Evolutionary conservation across 1,284 basidiomycete species (phyloP).

Genomic region (Earliella scabrosa): DNA sequence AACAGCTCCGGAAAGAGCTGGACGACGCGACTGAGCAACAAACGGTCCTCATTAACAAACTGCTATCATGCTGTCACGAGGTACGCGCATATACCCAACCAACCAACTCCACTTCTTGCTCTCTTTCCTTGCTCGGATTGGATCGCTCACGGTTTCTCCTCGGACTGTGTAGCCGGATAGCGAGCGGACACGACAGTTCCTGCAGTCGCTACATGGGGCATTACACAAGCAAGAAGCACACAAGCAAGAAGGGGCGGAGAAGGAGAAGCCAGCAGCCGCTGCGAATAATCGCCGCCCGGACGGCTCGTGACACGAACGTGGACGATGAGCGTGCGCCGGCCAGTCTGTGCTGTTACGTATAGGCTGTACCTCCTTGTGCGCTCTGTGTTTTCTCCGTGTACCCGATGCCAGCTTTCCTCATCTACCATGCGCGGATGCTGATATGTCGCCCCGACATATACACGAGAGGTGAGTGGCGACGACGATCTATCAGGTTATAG

Average conservation of each 20-base stretch:
- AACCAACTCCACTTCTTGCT: not conserved
- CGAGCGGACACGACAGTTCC: constrained; percentile 77
- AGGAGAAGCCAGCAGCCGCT: constrained; percentile 21
- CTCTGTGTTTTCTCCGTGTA: constrained; percentile 13
- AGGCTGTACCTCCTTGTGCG: constrained; percentile 14
- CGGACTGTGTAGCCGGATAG: constrained; percentile 77
- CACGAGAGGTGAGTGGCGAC: too few relatives aligned
- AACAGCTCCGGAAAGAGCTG: constrained; percentile 69
- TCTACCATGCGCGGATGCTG: too few relatives aligned
- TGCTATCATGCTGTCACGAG: constrained; percentile 84
- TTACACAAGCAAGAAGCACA: constrained; percentile 61
- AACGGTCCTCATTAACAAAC: constrained; percentile 76
- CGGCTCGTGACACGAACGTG: constrained; percentile 24
- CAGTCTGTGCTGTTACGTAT: constrained; percentile 16
- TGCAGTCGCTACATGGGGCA: constrained; percentile 67
- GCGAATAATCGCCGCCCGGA: constrained; percentile 20
- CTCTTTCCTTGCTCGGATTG: not conserved
- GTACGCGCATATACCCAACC: constrained; percentile 62
- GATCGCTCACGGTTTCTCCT: constrained; percentile 22
- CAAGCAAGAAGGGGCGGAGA: constrained; percentile 12
- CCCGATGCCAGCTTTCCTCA: not conserved
- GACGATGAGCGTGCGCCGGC: constrained; percentile 13
- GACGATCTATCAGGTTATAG: too few relatives aligned
- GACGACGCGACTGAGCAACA: constrained; percentile 77
- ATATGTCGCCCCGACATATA: too few relatives aligned